Evolutionary conservation across 768 basidiomycete species (phyloP), one percentile per base, ranked within the genome.

Genomic region (Omphalotus guepiniiformis): DNA sequence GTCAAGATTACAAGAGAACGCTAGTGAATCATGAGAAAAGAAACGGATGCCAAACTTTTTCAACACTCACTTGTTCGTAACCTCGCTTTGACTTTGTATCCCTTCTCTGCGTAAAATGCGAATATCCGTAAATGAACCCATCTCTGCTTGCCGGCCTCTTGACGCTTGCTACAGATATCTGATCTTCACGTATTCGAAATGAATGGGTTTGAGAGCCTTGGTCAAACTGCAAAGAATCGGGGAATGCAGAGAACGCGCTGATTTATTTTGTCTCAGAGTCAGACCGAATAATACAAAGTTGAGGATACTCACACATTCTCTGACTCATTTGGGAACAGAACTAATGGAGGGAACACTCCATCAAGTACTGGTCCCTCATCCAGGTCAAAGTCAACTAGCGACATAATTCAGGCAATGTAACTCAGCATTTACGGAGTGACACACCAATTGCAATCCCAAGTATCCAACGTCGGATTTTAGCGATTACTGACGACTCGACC

Each of bases 171-270:
- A 61, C 49, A 0, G 65, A 52, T 29, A 52, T 47, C 4, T 64
- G 55, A 42, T 74, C 70, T 56, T 75, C 75, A 41, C 89, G 80
- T 44, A 95, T 79, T 41, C 93, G 83, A 69, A 95, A 95, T 0
- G 89, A 92, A 63, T 95, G 92, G 1, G 76, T 73, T 58, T 89
- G 83, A 0, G 82, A 81, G 5, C 92, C 92, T 60, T 94, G 84
- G 38, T 88, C 83, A 48, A 91, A 91, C 47, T 89, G 82, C 1
- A 82, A 67, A 0, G 92, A 92, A 59, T 97, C 93, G 0, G 93
- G 93, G 58, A 97, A 93, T 1, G 91, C 82, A 6, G 88, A 89
- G 63, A 97, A 97, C 2, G 93, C 89, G 47, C 93, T 96, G 53
- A n/a, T n/a, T n/a, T n/a, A n/a, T n/a, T n/a, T n/a, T n/a, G n/a